phyloP scores from a whole-genome alignment of 768 basidiomycete species.

The Trametes punicea region DNA sequence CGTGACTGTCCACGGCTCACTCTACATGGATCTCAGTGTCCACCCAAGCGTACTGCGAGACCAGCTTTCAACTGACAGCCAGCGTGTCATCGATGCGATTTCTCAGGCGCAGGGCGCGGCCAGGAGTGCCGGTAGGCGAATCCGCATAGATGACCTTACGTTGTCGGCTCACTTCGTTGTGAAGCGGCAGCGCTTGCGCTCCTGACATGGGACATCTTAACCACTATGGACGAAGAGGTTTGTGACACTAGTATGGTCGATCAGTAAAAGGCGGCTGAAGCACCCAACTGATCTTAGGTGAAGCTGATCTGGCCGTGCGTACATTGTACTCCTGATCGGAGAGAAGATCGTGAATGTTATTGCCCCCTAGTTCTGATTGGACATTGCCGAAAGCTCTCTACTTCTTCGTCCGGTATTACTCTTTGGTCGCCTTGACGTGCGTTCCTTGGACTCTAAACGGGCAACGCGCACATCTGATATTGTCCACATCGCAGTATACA shows the following conservation, averaged over 20 bases:
- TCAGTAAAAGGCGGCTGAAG: not conserved
- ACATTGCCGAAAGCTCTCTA: constrained; percentile 14
- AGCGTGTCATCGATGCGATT: not conserved
- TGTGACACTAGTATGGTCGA: not conserved
- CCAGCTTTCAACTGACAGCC: not conserved
- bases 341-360: not conserved
- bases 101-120: constrained; percentile 8
- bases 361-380: constrained; percentile 12
- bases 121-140: constrained; percentile 2
- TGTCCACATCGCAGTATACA: not conserved
- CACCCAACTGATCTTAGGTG: not conserved
- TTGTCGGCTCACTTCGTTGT: not conserved
- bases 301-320: constrained; percentile 17
- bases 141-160: too few species aligned
- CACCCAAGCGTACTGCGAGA: not conserved
- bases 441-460: not conserved
- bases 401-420: constrained; percentile 18
- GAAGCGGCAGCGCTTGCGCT: constrained; percentile 15
- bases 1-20: not conserved
- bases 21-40: not conserved
- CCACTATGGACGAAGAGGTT: constrained; percentile 14
- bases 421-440: constrained; percentile 11
- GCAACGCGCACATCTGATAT: not conserved
- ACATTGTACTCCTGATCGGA: not conserved
- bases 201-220: constrained; percentile 16